These are phyloP conservation scores for Hygrocybe coccinea DNA, from an alignment of 768 basidiomycete species.

Conservation along the genomic window DNA sequence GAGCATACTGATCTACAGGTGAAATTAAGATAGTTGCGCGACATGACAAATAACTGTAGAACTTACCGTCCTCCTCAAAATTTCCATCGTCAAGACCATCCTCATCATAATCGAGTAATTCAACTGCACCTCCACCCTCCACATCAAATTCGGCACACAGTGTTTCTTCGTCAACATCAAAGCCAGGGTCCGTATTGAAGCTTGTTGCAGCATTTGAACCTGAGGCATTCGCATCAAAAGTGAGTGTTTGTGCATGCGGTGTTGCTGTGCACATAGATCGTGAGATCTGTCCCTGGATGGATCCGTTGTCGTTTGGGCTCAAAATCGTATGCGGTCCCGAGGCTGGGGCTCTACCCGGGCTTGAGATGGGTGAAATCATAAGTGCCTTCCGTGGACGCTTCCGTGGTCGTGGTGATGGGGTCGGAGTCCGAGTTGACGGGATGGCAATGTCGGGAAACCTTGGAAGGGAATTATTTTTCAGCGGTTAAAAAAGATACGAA, in stretches of 20 bases:
- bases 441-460: background rate
- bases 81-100: background rate
- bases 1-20: slow-evolving; percentile 2
- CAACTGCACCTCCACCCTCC: background rate
- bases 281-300: no score
- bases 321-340: no score
- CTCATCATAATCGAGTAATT: background rate
- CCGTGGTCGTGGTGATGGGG: no score
- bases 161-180: slow-evolving; percentile 8
- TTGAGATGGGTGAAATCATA: no score
- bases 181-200: slow-evolving; percentile 4
- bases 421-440: background rate
- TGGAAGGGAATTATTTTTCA: background rate
- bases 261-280: no score
- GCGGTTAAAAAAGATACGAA: background rate
- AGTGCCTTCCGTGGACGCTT: no score
- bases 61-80: background rate
- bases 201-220: no score
- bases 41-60: background rate
- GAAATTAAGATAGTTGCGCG: background rate
- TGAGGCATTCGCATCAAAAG: no score
- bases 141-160: background rate
- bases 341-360: no score
- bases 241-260: no score
- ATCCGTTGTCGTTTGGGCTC: no score